A percentile compares a stretch with the other conserved stretches of the same genome.
phyloP scores from a whole-genome alignment of 345 rosid species.

The Camelina laxa region DNA sequence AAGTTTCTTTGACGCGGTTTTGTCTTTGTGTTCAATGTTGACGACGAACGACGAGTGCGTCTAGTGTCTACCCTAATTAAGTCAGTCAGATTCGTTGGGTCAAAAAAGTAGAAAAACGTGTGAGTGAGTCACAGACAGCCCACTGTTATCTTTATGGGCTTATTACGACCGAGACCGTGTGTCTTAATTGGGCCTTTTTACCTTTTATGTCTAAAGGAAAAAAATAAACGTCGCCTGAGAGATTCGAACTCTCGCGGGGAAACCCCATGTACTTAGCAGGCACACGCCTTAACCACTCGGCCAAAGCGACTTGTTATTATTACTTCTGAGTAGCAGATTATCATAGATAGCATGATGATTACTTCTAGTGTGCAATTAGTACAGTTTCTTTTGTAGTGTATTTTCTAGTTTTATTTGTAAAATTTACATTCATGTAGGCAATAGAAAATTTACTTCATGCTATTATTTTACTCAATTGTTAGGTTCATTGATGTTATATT shows the following conservation, averaged over 20 bases:
- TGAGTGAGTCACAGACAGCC: conserved; percentile 8
- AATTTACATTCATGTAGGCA: too few relatives aligned
- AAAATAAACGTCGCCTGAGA: conserved; percentile 57
- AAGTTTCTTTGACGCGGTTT: conserved; percentile 34
- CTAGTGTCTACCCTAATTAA: conserved; percentile 36
- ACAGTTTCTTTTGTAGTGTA: too few relatives aligned
- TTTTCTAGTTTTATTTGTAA: too few relatives aligned
- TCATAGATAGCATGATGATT: too few relatives aligned
- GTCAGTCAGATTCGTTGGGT: conserved; percentile 37
- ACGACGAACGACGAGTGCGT: neutral
- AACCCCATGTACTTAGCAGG: conserved; percentile 72
- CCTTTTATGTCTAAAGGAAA: neutral
- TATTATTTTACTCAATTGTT: too few relatives aligned
- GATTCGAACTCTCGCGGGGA: conserved; percentile 81
- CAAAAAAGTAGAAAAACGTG: conserved; percentile 13
- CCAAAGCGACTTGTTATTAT: conserved; percentile 41
- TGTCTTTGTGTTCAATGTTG: conserved; percentile 28
- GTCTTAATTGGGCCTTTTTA: conserved; percentile 2
- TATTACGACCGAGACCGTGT: neutral
- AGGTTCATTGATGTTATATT: too few relatives aligned
- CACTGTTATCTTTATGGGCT: conserved; percentile 1
- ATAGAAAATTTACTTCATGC: too few relatives aligned
- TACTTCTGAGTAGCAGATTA: rapidly evolving
- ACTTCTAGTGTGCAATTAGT: neutral
- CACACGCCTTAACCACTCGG: conserved; percentile 73